Conservation (phyloP, 805 yeast genomes). For the Lipomyces japonicus region DNA sequence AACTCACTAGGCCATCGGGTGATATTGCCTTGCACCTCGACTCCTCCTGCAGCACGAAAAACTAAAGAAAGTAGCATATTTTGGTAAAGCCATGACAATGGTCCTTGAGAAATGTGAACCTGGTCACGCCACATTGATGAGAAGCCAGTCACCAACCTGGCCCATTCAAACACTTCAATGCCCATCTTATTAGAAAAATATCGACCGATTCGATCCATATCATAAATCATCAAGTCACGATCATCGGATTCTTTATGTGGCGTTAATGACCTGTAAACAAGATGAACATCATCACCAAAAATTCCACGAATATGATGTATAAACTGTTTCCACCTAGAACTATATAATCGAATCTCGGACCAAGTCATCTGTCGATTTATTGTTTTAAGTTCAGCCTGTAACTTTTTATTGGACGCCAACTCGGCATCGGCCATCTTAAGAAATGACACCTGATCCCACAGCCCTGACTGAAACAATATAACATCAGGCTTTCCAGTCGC, state of each 20-base stretch:
- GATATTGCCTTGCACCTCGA: slow-evolving; percentile 12
- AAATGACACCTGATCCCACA: slow-evolving; percentile 27
- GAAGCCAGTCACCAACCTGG: slow-evolving; percentile 10
- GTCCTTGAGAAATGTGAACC: slow-evolving; percentile 6
- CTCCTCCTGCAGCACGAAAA: slow-evolving; percentile 6
- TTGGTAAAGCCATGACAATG: slow-evolving; percentile 4
- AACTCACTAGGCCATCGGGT: slow-evolving; percentile 8
- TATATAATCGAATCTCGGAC: slow-evolving; percentile 16
- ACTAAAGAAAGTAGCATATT: slow-evolving; percentile 7
- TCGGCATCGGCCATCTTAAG: slow-evolving; percentile 5
- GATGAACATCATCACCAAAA: slow-evolving; percentile 14
- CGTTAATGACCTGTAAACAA: slow-evolving; percentile 21
- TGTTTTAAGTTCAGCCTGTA: neutral
- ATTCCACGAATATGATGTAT: slow-evolving; percentile 4
- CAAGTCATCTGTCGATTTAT: slow-evolving; percentile 7
- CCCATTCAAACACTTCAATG: slow-evolving; percentile 25
- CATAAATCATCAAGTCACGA: slow-evolving; percentile 10
- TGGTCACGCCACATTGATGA: slow-evolving; percentile 8
- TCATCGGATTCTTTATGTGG: slow-evolving; percentile 11
- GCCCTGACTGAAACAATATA: slow-evolving; percentile 19
- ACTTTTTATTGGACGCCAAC: neutral
- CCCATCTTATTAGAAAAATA: slow-evolving; percentile 6
- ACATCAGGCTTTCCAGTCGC: slow-evolving; percentile 15
- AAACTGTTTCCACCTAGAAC: slow-evolving; percentile 13
- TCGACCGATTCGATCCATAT: slow-evolving; percentile 16